Conservation (phyloP, 768 basidiomycete genomes). For the Cystoderma amianthinum region DNA sequence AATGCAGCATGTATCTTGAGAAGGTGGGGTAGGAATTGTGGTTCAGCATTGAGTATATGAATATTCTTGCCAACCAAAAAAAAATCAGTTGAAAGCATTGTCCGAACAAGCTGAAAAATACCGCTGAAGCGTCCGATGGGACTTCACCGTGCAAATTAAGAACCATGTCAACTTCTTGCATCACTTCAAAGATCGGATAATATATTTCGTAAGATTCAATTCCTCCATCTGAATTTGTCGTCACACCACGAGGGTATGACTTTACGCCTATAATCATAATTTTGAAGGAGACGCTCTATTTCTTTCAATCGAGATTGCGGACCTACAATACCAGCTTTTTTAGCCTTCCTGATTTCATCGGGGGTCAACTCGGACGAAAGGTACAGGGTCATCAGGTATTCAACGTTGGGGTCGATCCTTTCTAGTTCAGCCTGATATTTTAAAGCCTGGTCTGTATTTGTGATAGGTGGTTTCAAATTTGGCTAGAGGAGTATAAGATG, state of each 20-base stretch:
- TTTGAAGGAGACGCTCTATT: background rate
- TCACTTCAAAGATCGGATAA: constrained; percentile 88
- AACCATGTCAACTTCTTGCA: constrained; percentile 92
- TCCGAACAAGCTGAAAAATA: constrained; percentile 24
- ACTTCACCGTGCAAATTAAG: constrained; percentile 97
- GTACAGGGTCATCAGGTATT: constrained; percentile 96
- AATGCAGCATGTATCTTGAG: constrained; percentile 75
- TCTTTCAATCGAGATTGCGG: background rate
- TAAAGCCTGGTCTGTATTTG: constrained; percentile 72
- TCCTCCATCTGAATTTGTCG: constrained; percentile 93
- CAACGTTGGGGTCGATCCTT: constrained; percentile 64
- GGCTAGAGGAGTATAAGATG: constrained; percentile 46
- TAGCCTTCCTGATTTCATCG: constrained; percentile 85
- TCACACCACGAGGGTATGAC: constrained; percentile 95
- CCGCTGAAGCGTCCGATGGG: constrained; percentile 68
- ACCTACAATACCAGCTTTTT: constrained; percentile 73
- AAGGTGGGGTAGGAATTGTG: constrained; percentile 83
- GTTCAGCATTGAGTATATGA: constrained; percentile 91
- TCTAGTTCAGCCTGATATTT: constrained; percentile 74
- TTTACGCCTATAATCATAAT: constrained; percentile 58
- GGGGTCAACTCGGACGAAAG: constrained; percentile 89
- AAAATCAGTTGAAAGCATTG: constrained; percentile 4
- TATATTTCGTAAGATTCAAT: constrained; percentile 94
- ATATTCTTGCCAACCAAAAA: constrained; percentile 58
- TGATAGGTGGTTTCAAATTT: constrained; percentile 87